A percentile compares a stretch with the other conserved stretches of the same genome.
phyloP scores from a whole-genome alignment of 1,139 yeast genomes.

The Kurtzmaniella quercitrusa region DNA sequence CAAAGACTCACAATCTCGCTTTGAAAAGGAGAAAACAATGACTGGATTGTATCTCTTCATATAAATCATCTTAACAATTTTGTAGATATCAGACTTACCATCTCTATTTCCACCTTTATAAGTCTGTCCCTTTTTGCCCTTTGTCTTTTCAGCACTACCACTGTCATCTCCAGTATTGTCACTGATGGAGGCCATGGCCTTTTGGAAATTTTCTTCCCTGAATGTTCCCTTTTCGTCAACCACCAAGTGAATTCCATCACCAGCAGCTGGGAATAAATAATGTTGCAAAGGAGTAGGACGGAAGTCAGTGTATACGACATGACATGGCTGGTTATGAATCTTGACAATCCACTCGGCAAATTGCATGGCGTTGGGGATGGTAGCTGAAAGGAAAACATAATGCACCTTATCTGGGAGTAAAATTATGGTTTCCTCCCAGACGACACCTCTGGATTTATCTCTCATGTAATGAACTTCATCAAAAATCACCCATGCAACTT shows the following conservation, averaged over 20 bases:
- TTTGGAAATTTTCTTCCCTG: slow-evolving; percentile 95
- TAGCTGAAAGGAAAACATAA: slow-evolving; percentile 85
- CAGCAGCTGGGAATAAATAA: slow-evolving; percentile 94
- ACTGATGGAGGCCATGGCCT: slow-evolving; percentile 93
- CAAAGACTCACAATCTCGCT: slow-evolving; percentile 91
- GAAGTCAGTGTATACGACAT: slow-evolving; percentile 96
- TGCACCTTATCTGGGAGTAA: slow-evolving; percentile 92
- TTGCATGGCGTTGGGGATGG: slow-evolving; percentile 97
- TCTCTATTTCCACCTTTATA: slow-evolving; percentile 86
- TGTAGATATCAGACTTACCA: slow-evolving; percentile 87
- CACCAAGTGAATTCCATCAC: slow-evolving; percentile 94
- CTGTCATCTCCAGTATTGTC: slow-evolving; percentile 86
- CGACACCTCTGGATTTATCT: slow-evolving; percentile 96
- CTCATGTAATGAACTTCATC: slow-evolving; percentile 97
- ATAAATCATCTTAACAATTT: slow-evolving; percentile 97
- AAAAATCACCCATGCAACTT: slow-evolving; percentile 94
- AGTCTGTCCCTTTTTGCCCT: slow-evolving; percentile 79
- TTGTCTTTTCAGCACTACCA: slow-evolving; percentile 44
- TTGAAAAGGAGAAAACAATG: slow-evolving; percentile 93
- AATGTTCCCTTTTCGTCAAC: slow-evolving; percentile 96
- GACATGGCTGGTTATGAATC: slow-evolving; percentile 94
- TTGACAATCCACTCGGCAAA: slow-evolving; percentile 98
- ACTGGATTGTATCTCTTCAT: slow-evolving; percentile 94
- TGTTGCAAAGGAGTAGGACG: slow-evolving; percentile 98
- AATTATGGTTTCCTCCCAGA: slow-evolving; percentile 98